phyloP scores from a whole-genome alignment of 2,329 filamentous ascomycete genomes.

The Penicillium vulpinum region DNA sequence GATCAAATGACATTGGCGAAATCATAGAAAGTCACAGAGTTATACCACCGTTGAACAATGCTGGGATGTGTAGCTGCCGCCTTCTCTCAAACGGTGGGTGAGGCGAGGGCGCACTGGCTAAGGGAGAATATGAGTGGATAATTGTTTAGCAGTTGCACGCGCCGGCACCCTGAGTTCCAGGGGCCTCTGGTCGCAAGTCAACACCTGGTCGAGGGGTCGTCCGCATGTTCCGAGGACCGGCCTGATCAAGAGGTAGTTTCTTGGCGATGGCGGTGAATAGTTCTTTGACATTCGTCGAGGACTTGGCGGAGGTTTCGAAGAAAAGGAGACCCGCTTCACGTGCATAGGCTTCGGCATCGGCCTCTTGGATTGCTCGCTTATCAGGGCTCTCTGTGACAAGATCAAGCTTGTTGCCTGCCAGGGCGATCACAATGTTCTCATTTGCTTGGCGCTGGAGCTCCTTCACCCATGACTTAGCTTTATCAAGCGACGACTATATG shows the following conservation, averaged over 20 bases:
- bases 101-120: background rate
- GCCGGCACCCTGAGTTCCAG: slow-evolving; percentile 59
- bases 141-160: slow-evolving; percentile 63
- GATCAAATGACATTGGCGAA: slow-evolving; percentile 7
- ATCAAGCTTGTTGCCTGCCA: slow-evolving; percentile 97
- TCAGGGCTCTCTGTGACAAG: slow-evolving; percentile 91
- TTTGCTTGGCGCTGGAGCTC: slow-evolving; percentile 98
- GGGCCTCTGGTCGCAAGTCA: slow-evolving; percentile 64
- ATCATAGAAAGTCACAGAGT: slow-evolving; percentile 11
- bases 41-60: slow-evolving; percentile 8
- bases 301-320: slow-evolving; percentile 98
- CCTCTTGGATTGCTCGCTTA: slow-evolving; percentile 85
- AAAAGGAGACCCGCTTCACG: slow-evolving; percentile 91
- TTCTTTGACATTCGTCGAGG: slow-evolving; percentile 90
- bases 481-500: slow-evolving; percentile 85
- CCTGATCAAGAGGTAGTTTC: slow-evolving; percentile 95
- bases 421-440: slow-evolving; percentile 98
- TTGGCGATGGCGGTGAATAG: slow-evolving; percentile 97
- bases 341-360: slow-evolving; percentile 93
- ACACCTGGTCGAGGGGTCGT: slow-evolving; percentile 64
- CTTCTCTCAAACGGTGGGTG: background rate
- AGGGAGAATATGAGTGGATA: background rate
- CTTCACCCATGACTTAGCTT: slow-evolving; percentile 99
- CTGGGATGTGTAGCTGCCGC: background rate
- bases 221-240: slow-evolving; percentile 82